These are phyloP conservation scores for Exophiala mesophila DNA, from an alignment of 2,329 filamentous ascomycete species.

Conservation along the genomic window DNA sequence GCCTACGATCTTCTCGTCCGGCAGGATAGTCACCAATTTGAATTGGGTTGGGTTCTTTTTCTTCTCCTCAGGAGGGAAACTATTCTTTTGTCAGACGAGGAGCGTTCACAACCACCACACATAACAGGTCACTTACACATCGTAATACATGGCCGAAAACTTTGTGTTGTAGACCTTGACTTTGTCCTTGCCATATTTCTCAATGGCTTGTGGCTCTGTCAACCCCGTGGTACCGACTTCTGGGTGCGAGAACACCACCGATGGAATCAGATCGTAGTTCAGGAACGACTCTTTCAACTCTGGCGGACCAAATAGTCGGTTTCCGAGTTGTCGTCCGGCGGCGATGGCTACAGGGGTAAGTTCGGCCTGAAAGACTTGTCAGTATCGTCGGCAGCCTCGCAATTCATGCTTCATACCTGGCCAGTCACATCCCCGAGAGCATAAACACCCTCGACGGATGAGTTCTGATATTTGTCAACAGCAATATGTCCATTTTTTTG, in stretches of 20 bases:
- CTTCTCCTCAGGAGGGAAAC: constrained; percentile 45
- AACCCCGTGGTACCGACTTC: constrained; percentile 47
- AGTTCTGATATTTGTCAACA: constrained; percentile 50
- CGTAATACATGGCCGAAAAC: constrained; percentile 48
- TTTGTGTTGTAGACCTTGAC: constrained; percentile 48
- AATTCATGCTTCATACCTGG: no score
- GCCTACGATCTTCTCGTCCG: constrained; percentile 48
- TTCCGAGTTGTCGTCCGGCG: constrained; percentile 46
- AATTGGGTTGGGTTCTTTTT: constrained; percentile 47
- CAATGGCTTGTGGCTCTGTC: constrained; percentile 46
- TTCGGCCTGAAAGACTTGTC: constrained; percentile 40
- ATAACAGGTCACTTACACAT: constrained; percentile 28
- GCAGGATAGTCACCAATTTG: constrained; percentile 46
- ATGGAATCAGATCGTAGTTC: constrained; percentile 48
- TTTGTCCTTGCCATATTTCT: constrained; percentile 45
- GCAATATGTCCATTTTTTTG: constrained; percentile 37
- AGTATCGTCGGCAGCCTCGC: no score
- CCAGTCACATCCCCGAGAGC: constrained; percentile 50
- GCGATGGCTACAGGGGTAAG: constrained; percentile 51
- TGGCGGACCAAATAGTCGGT: constrained; percentile 46
- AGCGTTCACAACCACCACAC: no score
- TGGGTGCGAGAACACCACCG: constrained; percentile 50
- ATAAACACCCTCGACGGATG: constrained; percentile 44
- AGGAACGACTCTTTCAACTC: constrained; percentile 42
- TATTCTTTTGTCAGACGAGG: no score